A percentile compares a stretch with the other conserved stretches of the same genome.
Evolutionary conservation across 371 early-diverging fungal genomes (phyloP).

Genomic region (Conidiobolus incongruus): DNA sequence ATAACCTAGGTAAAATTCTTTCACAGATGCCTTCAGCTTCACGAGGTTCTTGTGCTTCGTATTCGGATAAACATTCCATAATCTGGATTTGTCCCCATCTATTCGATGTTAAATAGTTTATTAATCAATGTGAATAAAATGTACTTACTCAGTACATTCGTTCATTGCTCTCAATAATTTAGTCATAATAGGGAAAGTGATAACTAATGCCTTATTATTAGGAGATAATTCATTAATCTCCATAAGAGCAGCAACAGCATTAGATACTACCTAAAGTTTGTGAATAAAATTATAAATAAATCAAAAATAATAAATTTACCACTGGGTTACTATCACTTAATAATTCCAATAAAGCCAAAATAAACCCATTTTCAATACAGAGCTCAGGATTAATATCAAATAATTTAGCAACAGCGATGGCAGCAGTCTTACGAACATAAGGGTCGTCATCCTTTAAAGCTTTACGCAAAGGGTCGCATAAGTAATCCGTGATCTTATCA

Average conservation of each 20-base stretch:
- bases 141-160: constrained; percentile 75
- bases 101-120: not conserved
- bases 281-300: not conserved
- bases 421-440: constrained; percentile 88
- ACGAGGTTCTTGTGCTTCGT: constrained; percentile 32
- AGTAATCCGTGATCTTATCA: constrained; percentile 80
- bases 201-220: constrained; percentile 32
- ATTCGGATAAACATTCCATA: constrained; percentile 59
- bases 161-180: constrained; percentile 76
- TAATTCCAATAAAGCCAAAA: constrained; percentile 59
- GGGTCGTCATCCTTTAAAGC: constrained; percentile 62
- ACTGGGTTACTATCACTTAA: constrained; percentile 87
- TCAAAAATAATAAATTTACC: constrained; percentile 18
- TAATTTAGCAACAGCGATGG: constrained; percentile 84
- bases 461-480: constrained; percentile 70
- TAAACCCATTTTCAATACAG: constrained; percentile 63
- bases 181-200: constrained; percentile 53
- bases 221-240: constrained; percentile 73
- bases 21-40: constrained; percentile 80
- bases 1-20: constrained; percentile 67
- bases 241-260: constrained; percentile 68
- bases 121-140: not conserved
- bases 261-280: constrained; percentile 57
- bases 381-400: constrained; percentile 52
- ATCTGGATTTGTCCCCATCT: constrained; percentile 94